phyloP scores from a whole-genome alignment of 495 filamentous ascomycete species.

The Neurospora sp. region DNA sequence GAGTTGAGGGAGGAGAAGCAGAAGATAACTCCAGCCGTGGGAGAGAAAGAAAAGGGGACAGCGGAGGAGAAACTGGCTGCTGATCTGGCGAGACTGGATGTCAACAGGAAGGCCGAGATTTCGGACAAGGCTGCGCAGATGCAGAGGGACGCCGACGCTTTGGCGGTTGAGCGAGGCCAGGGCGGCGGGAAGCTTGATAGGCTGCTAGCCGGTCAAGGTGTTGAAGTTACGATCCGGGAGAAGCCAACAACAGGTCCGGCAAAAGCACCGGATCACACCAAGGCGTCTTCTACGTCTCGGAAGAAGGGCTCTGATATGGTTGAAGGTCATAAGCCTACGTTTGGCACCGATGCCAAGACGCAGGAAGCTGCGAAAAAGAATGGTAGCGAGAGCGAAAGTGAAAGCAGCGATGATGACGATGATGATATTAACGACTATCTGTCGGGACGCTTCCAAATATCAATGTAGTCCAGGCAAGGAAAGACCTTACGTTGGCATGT shows the following conservation, averaged over 20 bases:
- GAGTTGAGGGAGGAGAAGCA: constrained; percentile 28
- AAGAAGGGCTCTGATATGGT: constrained; percentile 20
- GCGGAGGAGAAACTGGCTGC: background rate
- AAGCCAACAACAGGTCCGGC: constrained; percentile 27
- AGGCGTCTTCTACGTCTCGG: background rate
- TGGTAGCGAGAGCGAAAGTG: background rate
- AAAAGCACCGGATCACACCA: constrained; percentile 11
- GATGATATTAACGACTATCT: constrained; percentile 6
- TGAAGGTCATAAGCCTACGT: constrained; percentile 38
- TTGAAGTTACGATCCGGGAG: constrained; percentile 40
- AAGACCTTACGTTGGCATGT: background rate
- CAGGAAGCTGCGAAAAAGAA: background rate
- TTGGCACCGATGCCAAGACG: constrained; percentile 12
- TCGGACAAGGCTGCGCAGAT: constrained; percentile 15
- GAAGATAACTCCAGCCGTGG: too few relatives aligned
- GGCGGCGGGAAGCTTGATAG: constrained; percentile 2
- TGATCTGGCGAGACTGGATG: constrained; percentile 8
- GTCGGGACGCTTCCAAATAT: background rate
- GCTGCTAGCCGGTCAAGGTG: constrained; percentile 2
- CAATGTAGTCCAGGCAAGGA: background rate
- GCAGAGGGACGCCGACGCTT: constrained; percentile 25
- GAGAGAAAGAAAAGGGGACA: too few relatives aligned
- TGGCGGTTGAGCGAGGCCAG: constrained; percentile 48
- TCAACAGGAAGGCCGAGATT: constrained; percentile 5
- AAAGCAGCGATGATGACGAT: constrained; percentile 6